These are phyloP conservation scores for Nematocida homosporus DNA, from an alignment of 371 early-diverging fungal genomes.

Conservation along the genomic window DNA sequence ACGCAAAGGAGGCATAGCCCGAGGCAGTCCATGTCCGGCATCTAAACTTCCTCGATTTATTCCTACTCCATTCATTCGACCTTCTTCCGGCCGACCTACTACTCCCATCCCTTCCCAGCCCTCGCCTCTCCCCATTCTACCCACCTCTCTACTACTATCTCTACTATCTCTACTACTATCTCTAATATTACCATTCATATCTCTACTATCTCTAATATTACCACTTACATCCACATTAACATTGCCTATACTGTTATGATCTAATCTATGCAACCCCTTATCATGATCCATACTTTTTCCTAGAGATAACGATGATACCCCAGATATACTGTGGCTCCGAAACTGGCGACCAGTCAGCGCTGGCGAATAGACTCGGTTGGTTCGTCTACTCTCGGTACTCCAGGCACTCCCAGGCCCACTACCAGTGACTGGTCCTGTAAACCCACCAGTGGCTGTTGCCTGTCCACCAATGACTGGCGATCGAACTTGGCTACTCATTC, in stretches of 20 bases:
- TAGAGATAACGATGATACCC: slow-evolving; percentile 25
- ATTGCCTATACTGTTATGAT: too few species aligned
- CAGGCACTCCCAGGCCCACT: background rate
- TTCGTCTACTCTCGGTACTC: background rate
- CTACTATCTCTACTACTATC: too few species aligned
- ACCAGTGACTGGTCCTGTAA: background rate
- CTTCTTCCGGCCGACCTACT: background rate
- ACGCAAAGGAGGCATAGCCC: slow-evolving; percentile 27
- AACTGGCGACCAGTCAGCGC: slow-evolving; percentile 35
- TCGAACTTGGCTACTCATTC: too few species aligned
- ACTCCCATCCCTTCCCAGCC: background rate
- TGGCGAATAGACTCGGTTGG: slow-evolving; percentile 11
- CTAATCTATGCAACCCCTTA: too few species aligned
- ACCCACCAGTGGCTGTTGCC: background rate
- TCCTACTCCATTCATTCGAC: background rate
- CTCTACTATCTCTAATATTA: too few species aligned
- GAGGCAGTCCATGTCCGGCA: background rate
- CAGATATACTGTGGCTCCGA: slow-evolving; percentile 42
- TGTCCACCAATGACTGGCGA: background rate
- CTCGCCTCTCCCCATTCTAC: too few species aligned
- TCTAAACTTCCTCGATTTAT: background rate
- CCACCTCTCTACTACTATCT: too few species aligned
- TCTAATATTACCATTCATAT: too few species aligned
- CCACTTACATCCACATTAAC: too few species aligned
- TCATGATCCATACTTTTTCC: slow-evolving; percentile 41